Conservation (phyloP, 129 eudicot genomes). For the Artemisia tridentata region DNA sequence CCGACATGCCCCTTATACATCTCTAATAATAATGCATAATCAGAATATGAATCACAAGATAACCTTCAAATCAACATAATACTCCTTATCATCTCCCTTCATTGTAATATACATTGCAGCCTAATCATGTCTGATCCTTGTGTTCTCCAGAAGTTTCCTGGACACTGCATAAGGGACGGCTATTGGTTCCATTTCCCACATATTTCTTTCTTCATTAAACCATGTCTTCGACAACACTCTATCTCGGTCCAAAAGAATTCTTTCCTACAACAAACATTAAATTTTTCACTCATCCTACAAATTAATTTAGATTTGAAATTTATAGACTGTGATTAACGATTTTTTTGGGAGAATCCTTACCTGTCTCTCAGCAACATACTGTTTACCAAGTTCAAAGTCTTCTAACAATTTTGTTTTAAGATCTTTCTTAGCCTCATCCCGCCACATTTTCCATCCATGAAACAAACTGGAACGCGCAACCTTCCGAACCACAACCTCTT, state of each 20-base stretch:
- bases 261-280: too few relatives aligned
- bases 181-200: constrained; percentile 75
- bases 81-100: constrained; percentile 81
- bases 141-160: constrained; percentile 63
- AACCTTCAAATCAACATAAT: constrained; percentile 67
- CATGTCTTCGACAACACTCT: constrained; percentile 75
- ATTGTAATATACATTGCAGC: constrained; percentile 62
- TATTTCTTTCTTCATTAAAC: constrained; percentile 78
- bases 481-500: too few relatives aligned
- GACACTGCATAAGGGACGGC: constrained; percentile 83
- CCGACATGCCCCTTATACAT: too few relatives aligned
- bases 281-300: too few relatives aligned
- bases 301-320: background rate
- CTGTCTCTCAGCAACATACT: constrained; percentile 80
- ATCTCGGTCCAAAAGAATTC: too few relatives aligned
- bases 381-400: constrained; percentile 69
- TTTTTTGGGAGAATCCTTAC: constrained; percentile 25
- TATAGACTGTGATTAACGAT: background rate
- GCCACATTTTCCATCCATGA: too few relatives aligned
- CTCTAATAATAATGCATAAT: background rate
- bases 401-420: constrained; percentile 53
- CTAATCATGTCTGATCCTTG: too few relatives aligned
- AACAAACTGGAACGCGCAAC: too few relatives aligned
- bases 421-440: too few relatives aligned
- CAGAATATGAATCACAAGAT: background rate